Evolutionary conservation across 2,329 filamentous ascomycete species (phyloP).

Genomic region (Hypoxylon sp.): DNA sequence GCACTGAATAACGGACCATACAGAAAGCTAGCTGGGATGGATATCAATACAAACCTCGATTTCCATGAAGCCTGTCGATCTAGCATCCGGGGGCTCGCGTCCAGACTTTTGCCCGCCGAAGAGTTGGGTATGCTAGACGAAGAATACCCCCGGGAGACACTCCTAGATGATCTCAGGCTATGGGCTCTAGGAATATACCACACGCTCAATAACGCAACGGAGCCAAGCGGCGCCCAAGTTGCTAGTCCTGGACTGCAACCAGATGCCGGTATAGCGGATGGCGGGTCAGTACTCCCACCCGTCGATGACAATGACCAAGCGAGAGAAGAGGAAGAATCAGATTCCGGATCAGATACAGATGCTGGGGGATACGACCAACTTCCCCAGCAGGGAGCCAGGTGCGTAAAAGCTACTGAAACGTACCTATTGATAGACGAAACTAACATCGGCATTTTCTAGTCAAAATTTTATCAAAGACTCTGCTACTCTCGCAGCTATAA

Average conservation of each 20-base stretch:
- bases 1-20: conserved; percentile 33
- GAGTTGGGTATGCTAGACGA: conserved; percentile 18
- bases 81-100: conserved; percentile 24
- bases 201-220: conserved; percentile 6
- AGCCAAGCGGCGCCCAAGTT: not conserved
- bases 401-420: conserved; percentile 12
- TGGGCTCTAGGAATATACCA: conserved; percentile 36
- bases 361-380: conserved; percentile 34
- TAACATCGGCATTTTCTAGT: conserved; percentile 36
- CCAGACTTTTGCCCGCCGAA: conserved; percentile 12
- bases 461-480: conserved; percentile 38
- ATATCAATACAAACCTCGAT: conserved; percentile 11
- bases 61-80: conserved; percentile 10
- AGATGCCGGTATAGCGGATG: not conserved
- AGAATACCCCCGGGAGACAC: conserved; percentile 17
- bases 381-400: conserved; percentile 27
- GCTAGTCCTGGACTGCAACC: not conserved
- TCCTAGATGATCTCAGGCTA: conserved; percentile 32
- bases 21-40: conserved; percentile 27
- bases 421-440: not conserved
- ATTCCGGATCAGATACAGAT: conserved; percentile 37
- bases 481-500: conserved; percentile 35
- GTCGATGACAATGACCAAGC: conserved; percentile 19
- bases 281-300: conserved; percentile 25
- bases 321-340: conserved; percentile 18